These are phyloP conservation scores for Ormosia emarginata DNA, from an alignment of 306 rosid species.

Conservation along the genomic window DNA sequence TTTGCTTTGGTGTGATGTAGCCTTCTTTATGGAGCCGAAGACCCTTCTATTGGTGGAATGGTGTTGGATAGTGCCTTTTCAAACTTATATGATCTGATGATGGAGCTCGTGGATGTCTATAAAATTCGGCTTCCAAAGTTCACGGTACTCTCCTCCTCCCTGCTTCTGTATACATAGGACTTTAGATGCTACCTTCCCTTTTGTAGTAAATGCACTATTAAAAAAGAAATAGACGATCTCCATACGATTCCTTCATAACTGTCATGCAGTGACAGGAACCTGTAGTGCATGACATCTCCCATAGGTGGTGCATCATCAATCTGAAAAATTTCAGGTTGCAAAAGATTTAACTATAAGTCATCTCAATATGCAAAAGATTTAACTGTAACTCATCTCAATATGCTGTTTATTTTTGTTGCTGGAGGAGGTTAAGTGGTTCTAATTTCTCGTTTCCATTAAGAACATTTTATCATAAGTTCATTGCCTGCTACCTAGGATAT, in stretches of 20 bases:
- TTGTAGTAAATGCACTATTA: constrained; percentile 8
- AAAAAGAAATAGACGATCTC: neutral
- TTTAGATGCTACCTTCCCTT: neutral
- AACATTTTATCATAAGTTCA: neutral
- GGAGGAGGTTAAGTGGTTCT: neutral
- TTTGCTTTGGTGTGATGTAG: constrained; percentile 45
- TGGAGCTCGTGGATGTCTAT: constrained; percentile 93
- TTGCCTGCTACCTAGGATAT: neutral
- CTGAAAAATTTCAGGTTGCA: neutral
- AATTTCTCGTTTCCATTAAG: neutral
- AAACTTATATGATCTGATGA: constrained; percentile 80
- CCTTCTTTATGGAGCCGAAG: constrained; percentile 98
- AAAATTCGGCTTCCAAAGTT: constrained; percentile 96
- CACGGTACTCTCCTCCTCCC: constrained; percentile 53
- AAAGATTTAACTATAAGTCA: neutral
- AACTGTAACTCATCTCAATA: neutral
- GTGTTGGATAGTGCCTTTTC: constrained; percentile 99
- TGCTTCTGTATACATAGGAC: neutral
- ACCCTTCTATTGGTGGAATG: constrained; percentile 92
- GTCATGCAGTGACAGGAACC: neutral
- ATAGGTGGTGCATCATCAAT: neutral
- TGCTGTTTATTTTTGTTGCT: neutral
- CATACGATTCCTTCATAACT: neutral
- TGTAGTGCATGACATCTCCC: neutral
- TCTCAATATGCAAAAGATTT: neutral